These are phyloP conservation scores for Arxiozyma telluris DNA, from an alignment of 1,139 yeast species.

Conservation along the genomic window DNA sequence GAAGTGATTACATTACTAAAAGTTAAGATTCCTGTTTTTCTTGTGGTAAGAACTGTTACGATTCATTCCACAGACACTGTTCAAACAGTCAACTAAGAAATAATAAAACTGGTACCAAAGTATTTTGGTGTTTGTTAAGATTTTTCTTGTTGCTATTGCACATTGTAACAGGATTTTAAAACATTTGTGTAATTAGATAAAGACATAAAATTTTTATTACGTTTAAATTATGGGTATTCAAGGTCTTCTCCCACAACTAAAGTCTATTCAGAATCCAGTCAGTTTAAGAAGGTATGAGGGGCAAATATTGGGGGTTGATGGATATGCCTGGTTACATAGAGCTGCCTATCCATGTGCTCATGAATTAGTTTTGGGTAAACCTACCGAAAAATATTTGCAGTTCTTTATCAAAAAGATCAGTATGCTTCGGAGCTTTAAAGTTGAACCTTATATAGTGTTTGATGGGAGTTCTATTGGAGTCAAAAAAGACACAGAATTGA, in stretches of 20 bases:
- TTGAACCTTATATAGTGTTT: conserved; percentile 81
- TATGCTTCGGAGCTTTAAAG: conserved; percentile 58
- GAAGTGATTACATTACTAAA: not conserved
- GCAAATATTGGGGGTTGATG: conserved; percentile 79
- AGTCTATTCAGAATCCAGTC: conserved; percentile 57
- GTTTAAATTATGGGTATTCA: conserved; percentile 57
- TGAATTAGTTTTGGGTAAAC: conserved; percentile 64
- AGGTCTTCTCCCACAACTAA: conserved; percentile 67
- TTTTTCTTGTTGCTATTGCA: not conserved
- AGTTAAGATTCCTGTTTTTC: not conserved
- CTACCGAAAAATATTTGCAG: conserved; percentile 57
- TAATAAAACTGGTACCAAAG: not conserved
- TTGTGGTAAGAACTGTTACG: not conserved
- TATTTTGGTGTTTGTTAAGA: not conserved
- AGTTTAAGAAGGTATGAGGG: conserved; percentile 59
- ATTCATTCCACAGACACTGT: not conserved
- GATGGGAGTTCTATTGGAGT: conserved; percentile 87
- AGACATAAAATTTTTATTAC: not conserved
- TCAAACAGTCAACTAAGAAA: not conserved
- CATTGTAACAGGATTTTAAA: not conserved
- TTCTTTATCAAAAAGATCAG: conserved; percentile 53
- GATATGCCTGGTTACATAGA: conserved; percentile 93
- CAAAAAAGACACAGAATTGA: conserved; percentile 64
- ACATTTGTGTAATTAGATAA: not conserved
- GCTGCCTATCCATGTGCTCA: conserved; percentile 77